These are phyloP conservation scores for Beauveria medogensis DNA, from an alignment of 2,329 filamentous ascomycete species.

Conservation along the genomic window DNA sequence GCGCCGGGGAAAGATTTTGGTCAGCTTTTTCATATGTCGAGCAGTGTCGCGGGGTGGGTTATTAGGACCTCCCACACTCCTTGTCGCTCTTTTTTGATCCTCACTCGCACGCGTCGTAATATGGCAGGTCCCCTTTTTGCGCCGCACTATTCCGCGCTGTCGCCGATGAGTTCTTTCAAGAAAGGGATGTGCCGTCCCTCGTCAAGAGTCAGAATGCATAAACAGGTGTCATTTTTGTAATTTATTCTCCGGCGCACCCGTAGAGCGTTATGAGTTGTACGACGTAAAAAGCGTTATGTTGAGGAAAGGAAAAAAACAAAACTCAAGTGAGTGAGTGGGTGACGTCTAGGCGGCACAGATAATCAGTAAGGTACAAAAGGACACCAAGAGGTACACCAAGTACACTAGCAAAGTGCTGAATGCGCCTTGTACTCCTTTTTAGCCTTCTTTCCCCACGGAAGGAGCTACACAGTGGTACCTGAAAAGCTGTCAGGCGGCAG, in stretches of 20 bases:
- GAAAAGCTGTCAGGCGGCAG: neutral
- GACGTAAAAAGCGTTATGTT: neutral
- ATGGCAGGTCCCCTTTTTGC: neutral
- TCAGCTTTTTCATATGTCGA: slow-evolving; percentile 28
- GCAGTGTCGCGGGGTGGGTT: neutral
- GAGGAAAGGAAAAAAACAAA: slow-evolving; percentile 2
- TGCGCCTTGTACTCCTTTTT: neutral
- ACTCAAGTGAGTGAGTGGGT: neutral
- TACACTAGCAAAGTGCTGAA: neutral
- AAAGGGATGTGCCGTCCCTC: neutral
- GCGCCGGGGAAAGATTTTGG: slow-evolving; percentile 27
- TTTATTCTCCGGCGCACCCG: neutral
- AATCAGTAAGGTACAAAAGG: neutral
- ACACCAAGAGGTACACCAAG: neutral
- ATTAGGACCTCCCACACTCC: neutral
- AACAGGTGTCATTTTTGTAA: neutral
- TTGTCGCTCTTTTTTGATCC: neutral
- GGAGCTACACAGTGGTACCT: neutral
- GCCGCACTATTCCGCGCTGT: neutral
- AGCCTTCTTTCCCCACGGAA: neutral
- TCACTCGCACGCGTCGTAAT: neutral
- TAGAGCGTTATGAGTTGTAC: neutral
- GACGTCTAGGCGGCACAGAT: neutral
- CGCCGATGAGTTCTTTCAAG: neutral
- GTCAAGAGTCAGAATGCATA: neutral